Evolutionary conservation across 2,329 filamentous ascomycete species (phyloP), one percentile per base, ranked within the genome.

Genomic region (Lachnellula cervina): DNA sequence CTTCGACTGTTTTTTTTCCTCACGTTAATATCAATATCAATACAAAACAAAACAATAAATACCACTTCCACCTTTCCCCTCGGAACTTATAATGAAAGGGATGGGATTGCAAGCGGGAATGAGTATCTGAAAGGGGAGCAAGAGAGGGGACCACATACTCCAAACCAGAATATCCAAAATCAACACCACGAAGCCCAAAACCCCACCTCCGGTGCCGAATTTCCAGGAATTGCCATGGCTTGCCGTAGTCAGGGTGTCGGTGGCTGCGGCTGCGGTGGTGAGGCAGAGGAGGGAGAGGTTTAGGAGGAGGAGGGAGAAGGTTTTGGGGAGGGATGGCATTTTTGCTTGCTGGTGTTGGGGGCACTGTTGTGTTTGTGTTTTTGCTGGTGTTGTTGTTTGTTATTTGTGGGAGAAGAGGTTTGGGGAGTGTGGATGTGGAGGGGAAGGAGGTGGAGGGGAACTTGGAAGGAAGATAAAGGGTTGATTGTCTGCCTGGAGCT

Each of bases 91-190:
- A n/a, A n/a, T n/a, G n/a, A n/a, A 19, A 40, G 2, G 23, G 13
- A n/a, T 32, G 49, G 46, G 17, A 28, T 52, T 43, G 11, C 37
- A 8, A 16, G 28, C n/a, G 14, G 28, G 17, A 34, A 37, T 23
- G 13, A 23, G 44, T 1, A 8, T 11, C 2, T 4, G 5, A 47
- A 9, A 38, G n/a, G 32, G 5, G 46, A 21, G 2, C n/a, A n/a
- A n/a, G n/a, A n/a, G n/a, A n/a, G 3, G 11, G 75, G 37, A 5
- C 1, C 2, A 44, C 81, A 28, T 74, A 86, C 83, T 77, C 68
- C 80, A 84, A 40, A 83, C 81, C 35, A 86, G 77, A 40, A 87
- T 78, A 61, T 87, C 83, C 7, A 87, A 72, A 14, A 86, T 70
- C 25, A 87, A 69, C 4, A 86, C 74, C 53, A 86, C 78, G 63